Base-by-base conservation (phyloP, 129 eudicot species). In the Lonicera japonica region DNA sequence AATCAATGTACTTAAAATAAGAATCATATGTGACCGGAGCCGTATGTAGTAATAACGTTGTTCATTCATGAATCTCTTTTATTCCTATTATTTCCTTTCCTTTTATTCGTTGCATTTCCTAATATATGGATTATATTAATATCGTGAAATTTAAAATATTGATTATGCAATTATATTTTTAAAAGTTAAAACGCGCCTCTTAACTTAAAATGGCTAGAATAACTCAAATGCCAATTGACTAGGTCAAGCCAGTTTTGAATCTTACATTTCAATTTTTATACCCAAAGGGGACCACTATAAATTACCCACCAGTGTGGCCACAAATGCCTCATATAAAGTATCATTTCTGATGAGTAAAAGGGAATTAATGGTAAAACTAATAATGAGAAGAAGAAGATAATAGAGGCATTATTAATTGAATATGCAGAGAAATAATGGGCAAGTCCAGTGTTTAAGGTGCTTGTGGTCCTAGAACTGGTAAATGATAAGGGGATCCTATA, bases 381-480 rank as follows among this genome's bases (percentile, higher is more conserved):
- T 10, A 43, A 43, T 2, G 50, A 5, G 25, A 53, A 18, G 38
- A 54, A 61, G 14, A n/a, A n/a, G n/a, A n/a, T n/a, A n/a, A n/a
- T n/a, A n/a, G n/a, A 47, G 38, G 43, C 70, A 68, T 68, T 29
- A 29, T 29, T 29, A 29, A 6, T 29, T 61, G 24, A 74, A 61
- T 61, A 25, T 7, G 2, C 14, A 43, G 50, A 34, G 63, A 65
- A 19, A 59, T 41, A 67, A 58, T 50, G 29, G 8, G n/a, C 0
- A 6, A 20, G 24, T 13, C 40, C 21, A n/a, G 61, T 20, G 21
- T 59, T 53, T 41, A 24, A 64, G 51, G 21, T 22, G 21, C 6
- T 38, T 24, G 73, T 73, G 73, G 73, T 73, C 79, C 79, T 58
- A 4, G 13, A 10, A 14, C 16, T 43, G 50, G 50, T 43, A 8